A percentile compares a stretch with the other conserved stretches of the same genome.
Evolutionary conservation across 2,329 filamentous ascomycete species (phyloP).

Genomic region (Sarocladium brachiariae): DNA sequence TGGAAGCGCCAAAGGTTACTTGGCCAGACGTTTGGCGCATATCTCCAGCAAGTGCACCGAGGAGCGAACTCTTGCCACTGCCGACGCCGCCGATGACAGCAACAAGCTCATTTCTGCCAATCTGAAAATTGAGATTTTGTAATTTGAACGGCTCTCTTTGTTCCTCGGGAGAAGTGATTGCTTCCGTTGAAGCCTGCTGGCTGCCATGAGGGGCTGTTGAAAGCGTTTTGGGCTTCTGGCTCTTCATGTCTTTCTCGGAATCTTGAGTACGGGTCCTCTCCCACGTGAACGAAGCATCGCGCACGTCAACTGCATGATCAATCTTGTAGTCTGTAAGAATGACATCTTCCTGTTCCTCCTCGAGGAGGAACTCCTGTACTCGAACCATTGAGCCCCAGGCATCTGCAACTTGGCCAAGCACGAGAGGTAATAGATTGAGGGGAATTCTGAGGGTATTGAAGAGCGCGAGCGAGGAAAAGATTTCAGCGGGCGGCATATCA

Average conservation of each 20-base stretch:
- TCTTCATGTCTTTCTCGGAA: constrained; percentile 33
- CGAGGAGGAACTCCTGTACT: constrained; percentile 80
- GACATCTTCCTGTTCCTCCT: constrained; percentile 77
- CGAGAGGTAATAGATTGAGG: constrained; percentile 79
- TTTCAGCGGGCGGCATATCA: constrained; percentile 61
- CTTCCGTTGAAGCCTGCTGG: constrained; percentile 25
- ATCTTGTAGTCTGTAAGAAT: constrained; percentile 48
- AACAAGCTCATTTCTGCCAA: constrained; percentile 69
- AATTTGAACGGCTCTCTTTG: constrained; percentile 66
- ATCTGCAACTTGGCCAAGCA: constrained; percentile 85
- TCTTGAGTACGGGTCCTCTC: constrained; percentile 59
- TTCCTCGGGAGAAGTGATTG: constrained; percentile 46
- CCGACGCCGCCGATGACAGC: constrained; percentile 87
- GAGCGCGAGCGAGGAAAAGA: constrained; percentile 89
- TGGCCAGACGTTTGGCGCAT: constrained; percentile 79
- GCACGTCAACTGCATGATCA: constrained; percentile 65
- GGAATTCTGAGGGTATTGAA: constrained; percentile 91
- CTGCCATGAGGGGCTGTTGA: constrained; percentile 16
- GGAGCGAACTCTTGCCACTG: constrained; percentile 81
- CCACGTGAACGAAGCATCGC: constrained; percentile 79
- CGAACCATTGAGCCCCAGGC: constrained; percentile 78
- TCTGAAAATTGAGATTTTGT: constrained; percentile 57
- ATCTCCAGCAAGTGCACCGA: constrained; percentile 85
- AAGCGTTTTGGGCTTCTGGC: constrained; percentile 37
- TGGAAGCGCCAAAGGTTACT: constrained; percentile 67